Base-by-base conservation (phyloP, 2,329 filamentous ascomycete species). In the Epichloe bromicola region DNA sequence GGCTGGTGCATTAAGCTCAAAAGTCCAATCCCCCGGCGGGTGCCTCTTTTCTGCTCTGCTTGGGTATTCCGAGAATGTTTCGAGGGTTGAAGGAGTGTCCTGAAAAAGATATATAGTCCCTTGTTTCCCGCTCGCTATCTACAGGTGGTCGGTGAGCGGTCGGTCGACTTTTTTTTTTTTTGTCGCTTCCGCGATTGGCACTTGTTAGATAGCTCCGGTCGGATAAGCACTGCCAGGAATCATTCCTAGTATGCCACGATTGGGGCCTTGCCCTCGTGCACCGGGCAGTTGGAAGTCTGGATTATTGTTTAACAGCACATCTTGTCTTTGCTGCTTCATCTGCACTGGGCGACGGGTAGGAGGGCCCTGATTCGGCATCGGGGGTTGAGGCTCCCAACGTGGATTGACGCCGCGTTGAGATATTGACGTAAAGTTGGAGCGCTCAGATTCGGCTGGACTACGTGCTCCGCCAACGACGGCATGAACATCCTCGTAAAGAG, bases 381-480 rank as follows among this genome's bases (percentile, higher is more conserved):
- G 64, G 68, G 68, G 67, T 43, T 74, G 70, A 2, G 78, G 80
- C 55, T 85, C 80, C 90, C 91, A 96, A 54, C 83, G 82, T 6
- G 90, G 91, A 65, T 96, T 96, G 50, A 96, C 72, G 1, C 86
- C 86, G 36, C 91, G 79, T 67, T 96, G 89, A 0, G 85, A 91
- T 44, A 97, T 85, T 11, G 86, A 93, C 1, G 91, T 96, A 67
- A 95, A 96, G 59, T 85, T 86, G 44, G 83, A 91, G 23, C 80
- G 78, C 61, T 95, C 88, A 55, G 85, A 91, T 59, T 83, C 79
- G 33, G 83, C 80, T 34, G 86, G 89, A 60, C 83, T 91, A 59
- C 86, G 78, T 44, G 78, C 68, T 43, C 76, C 76, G 33, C 67
- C 61, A 34, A 63, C 63, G 56, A 78, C 59, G 36, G 56, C 76